phyloP scores from a whole-genome alignment of 1,284 basidiomycete genomes.

The Pseudozyma sp. region DNA sequence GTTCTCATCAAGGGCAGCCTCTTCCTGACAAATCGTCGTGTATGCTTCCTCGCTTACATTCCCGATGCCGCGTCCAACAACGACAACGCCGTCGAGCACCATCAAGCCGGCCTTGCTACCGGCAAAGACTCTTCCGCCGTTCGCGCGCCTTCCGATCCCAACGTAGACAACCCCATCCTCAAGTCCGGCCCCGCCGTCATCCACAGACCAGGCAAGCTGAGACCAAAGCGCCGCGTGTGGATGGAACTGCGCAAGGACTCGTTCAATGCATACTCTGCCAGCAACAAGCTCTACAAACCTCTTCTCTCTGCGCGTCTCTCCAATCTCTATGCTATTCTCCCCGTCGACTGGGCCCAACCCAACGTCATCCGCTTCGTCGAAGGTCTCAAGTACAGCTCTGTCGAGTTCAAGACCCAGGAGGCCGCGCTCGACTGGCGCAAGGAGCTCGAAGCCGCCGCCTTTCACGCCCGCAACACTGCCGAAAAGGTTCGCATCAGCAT shows the following conservation, averaged over 20 bases:
- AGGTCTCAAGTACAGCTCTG: slow-evolving; percentile 30
- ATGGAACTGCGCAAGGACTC: slow-evolving; percentile 54
- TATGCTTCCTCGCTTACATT: slow-evolving; percentile 61
- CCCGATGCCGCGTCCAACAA: slow-evolving; percentile 20
- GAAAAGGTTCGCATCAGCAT: slow-evolving; percentile 56
- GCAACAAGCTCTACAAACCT: slow-evolving; percentile 60
- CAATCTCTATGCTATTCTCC: slow-evolving; percentile 50
- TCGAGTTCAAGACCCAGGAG: slow-evolving; percentile 64
- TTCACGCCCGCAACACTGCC: slow-evolving; percentile 47
- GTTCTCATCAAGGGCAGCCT: slow-evolving; percentile 60
- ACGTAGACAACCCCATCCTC: slow-evolving; percentile 45
- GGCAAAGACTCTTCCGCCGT: background rate
- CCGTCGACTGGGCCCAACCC: slow-evolving; percentile 46
- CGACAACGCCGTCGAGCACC: slow-evolving; percentile 1
- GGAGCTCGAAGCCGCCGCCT: slow-evolving; percentile 55
- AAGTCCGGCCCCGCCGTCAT: slow-evolving; percentile 54
- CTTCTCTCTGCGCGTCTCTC: slow-evolving; percentile 50
- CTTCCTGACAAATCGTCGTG: slow-evolving; percentile 55
- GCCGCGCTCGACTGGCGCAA: slow-evolving; percentile 54
- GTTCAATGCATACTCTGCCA: slow-evolving; percentile 55
- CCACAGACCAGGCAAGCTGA: slow-evolving; percentile 50
- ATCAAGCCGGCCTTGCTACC: background rate
- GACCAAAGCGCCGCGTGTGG: slow-evolving; percentile 56
- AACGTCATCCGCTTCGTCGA: slow-evolving; percentile 49
- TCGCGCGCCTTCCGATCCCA: slow-evolving; percentile 24